These are phyloP conservation scores for Cystobasidiopsis lactophilus DNA, from an alignment of 768 basidiomycete genomes.

Conservation along the genomic window DNA sequence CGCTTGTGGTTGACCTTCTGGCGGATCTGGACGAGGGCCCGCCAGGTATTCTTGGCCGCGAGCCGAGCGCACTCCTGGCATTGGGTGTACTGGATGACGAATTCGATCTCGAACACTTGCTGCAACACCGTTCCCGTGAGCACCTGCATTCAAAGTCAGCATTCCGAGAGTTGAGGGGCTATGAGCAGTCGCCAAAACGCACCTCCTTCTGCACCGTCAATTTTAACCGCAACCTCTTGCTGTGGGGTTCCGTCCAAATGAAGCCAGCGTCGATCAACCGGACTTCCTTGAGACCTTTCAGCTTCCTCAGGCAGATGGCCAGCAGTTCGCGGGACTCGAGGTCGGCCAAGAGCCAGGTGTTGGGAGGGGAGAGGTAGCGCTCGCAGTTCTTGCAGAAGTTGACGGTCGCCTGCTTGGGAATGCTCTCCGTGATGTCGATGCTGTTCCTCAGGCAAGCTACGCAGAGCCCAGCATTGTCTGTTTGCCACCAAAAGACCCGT, in stretches of 20 bases:
- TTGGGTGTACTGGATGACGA: slow-evolving; percentile 81
- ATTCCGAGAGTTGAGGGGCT: background rate
- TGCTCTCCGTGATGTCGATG: slow-evolving; percentile 93
- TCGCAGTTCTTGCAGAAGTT: slow-evolving; percentile 92
- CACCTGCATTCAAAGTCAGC: slow-evolving; percentile 35
- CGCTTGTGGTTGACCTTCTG: slow-evolving; percentile 97
- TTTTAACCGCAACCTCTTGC: slow-evolving; percentile 72
- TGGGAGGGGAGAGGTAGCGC: slow-evolving; percentile 76
- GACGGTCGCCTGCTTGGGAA: slow-evolving; percentile 58
- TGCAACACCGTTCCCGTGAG: slow-evolving; percentile 86
- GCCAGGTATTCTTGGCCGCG: slow-evolving; percentile 98
- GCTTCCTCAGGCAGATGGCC: slow-evolving; percentile 79
- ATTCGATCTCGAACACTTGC: slow-evolving; percentile 91
- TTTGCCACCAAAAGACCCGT: too few relatives aligned
- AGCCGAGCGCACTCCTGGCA: slow-evolving; percentile 82
- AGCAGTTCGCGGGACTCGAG: slow-evolving; percentile 85
- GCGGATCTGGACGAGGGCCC: slow-evolving; percentile 90
- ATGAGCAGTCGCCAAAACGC: slow-evolving; percentile 20
- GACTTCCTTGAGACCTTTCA: slow-evolving; percentile 82
- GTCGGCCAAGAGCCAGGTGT: slow-evolving; percentile 59
- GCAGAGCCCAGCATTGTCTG: slow-evolving; percentile 67
- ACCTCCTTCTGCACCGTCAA: slow-evolving; percentile 98
- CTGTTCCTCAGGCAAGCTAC: slow-evolving; percentile 73
- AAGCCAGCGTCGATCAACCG: slow-evolving; percentile 95
- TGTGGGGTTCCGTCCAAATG: slow-evolving; percentile 98